These are phyloP conservation scores for Pythium diclinum DNA, from an alignment of 352 stramenopile species.

Conservation along the genomic window DNA sequence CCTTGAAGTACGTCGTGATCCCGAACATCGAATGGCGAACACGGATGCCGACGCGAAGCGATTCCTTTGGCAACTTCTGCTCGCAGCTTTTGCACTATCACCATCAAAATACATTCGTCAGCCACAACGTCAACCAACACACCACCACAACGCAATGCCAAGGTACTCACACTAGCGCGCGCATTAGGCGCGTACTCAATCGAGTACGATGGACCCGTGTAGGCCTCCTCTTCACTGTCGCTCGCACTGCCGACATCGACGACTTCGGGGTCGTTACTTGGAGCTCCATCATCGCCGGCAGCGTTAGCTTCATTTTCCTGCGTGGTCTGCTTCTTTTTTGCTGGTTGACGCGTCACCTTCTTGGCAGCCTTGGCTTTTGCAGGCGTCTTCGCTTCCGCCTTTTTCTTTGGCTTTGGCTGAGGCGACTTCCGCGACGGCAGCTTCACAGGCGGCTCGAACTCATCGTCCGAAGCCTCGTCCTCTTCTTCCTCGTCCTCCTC, in stretches of 20 bases:
- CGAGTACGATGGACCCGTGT: conserved; percentile 54
- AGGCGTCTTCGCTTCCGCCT: conserved; percentile 4
- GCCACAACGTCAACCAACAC: neutral
- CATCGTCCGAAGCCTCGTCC: conserved; percentile 35
- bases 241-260: conserved; percentile 20
- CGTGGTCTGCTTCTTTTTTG: conserved; percentile 5
- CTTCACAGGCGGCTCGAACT: conserved; percentile 28
- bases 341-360: neutral
- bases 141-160: neutral
- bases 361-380: conserved; percentile 2
- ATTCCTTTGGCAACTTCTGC: conserved; percentile 41
- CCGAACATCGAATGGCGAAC: conserved; percentile 82
- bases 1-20: conserved; percentile 79
- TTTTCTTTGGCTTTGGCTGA: conserved; percentile 11
- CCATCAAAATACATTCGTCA: neutral
- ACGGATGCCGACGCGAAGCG: conserved; percentile 50
- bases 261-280: neutral
- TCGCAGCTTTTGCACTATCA: conserved; percentile 79
- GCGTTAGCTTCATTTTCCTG: conserved; percentile 20
- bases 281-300: conserved; percentile 21
- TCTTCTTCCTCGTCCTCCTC: conserved; percentile 40
- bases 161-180: conserved; percentile 46
- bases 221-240: conserved; percentile 36
- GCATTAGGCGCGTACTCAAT: conserved; percentile 66
- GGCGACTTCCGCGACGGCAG: conserved; percentile 21